Evolutionary conservation across 352 stramenopile species (phyloP), one percentile per base, ranked within the genome.

Genomic region (Blastocystis sp.): DNA sequence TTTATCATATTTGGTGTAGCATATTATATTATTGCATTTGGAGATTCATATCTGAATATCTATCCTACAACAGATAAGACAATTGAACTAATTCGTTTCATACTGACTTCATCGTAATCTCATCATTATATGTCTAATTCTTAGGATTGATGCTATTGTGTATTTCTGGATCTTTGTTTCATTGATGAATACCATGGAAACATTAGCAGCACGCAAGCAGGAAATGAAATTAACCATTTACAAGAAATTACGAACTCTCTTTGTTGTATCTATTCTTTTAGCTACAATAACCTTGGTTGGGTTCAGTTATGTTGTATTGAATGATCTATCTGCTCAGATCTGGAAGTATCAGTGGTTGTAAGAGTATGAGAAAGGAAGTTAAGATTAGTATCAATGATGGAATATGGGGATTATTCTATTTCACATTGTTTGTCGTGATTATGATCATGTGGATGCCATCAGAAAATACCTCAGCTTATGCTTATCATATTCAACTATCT

Each of bases 311-410:
- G 39, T 51, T 21, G 42, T 87, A 9, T 37, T 87, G 9, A 43
- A 74, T 42, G 21, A 87, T 24, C 29, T 49, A 9, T 21, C 19
- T 1, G n/a, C 42, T 19, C 71, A 78, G 42, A 46, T 78, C 16
- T 87, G 77, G 77, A 87, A n/a, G 12, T 54, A 57, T 39, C 77
- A 87, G 52, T 87, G 77, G 77, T 49, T 87, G 77, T 87, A 56
- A 54, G 77, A n/a, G 6, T 14, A 42, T 0, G 27, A 2, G 49
- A 14, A 46, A 51, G 11, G 19, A 46, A 35, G 24, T 87, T 19
- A 75, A 11, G 2, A 9, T 21, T 75, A 87, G 77, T 16, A 78
- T 87, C 5, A 87, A 87, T 42, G 51, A 87, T 14, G 77, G 77
- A 11, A 24, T 87, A 9, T 87, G 77, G 77, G 49, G 43, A 24